Evolutionary conservation across 202 grass and related monocot genomes (phyloP).

Genomic region (Panicum virgatum): DNA sequence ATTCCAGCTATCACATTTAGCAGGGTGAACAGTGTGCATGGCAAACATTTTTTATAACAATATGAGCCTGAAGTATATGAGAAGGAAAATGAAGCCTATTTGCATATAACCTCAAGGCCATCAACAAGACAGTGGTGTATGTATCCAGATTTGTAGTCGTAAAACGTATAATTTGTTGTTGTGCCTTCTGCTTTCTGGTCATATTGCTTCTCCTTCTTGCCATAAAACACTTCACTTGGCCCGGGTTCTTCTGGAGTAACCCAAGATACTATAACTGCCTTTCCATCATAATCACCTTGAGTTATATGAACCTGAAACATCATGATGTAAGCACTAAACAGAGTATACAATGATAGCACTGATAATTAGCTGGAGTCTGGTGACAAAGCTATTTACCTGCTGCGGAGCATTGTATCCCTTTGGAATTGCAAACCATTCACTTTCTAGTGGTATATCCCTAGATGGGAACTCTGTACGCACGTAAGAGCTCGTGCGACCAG

Average conservation of each 20-base stretch:
- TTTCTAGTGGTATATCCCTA: slow-evolving; percentile 77
- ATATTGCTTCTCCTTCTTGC: slow-evolving; percentile 60
- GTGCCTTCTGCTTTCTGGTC: slow-evolving; percentile 70
- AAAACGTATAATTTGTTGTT: slow-evolving; percentile 84
- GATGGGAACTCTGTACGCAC: slow-evolving; percentile 73
- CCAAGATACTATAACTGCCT: slow-evolving; percentile 88
- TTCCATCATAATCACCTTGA: slow-evolving; percentile 97
- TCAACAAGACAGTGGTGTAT: slow-evolving; percentile 89
- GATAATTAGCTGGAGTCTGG: slow-evolving; percentile 12
- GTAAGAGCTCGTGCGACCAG: slow-evolving; percentile 74
- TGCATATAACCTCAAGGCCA: slow-evolving; percentile 66
- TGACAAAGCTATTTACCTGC: slow-evolving; percentile 52
- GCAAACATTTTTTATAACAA: slow-evolving; percentile 27
- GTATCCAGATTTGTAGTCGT: slow-evolving; percentile 91
- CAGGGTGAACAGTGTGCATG: not conserved
- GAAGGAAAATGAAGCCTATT: slow-evolving; percentile 4
- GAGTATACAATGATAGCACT: not conserved
- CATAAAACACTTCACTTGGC: slow-evolving; percentile 71
- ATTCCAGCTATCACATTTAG: slow-evolving; percentile 12
- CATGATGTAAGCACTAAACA: slow-evolving; percentile 14
- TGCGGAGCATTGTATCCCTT: slow-evolving; percentile 84
- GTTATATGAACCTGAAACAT: slow-evolving; percentile 79
- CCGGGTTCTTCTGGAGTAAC: slow-evolving; percentile 71
- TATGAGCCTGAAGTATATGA: not conserved
- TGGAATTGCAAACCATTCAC: slow-evolving; percentile 72